phyloP scores from a whole-genome alignment of 192 early-diverging fungal genomes.

The Backusella macrospora region DNA sequence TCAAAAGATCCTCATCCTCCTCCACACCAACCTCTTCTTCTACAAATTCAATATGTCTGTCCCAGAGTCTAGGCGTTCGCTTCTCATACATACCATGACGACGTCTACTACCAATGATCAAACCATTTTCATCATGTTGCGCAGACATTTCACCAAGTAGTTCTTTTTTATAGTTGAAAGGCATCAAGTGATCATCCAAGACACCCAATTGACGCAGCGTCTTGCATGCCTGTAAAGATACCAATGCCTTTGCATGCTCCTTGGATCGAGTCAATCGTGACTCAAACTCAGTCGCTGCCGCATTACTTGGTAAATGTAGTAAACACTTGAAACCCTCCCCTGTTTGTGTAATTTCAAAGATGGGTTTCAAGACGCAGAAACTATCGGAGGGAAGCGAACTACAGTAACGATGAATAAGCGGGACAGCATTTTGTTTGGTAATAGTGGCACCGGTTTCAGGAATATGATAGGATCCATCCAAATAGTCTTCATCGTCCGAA shows the following conservation, averaged over 20 bases:
- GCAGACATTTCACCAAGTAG: constrained; percentile 32
- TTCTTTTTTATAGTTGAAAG: constrained; percentile 41
- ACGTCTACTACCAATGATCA: constrained; percentile 37
- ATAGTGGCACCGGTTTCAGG: constrained; percentile 68
- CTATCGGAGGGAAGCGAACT: constrained; percentile 66
- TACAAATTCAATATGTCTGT: constrained; percentile 1
- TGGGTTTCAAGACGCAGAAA: constrained; percentile 56
- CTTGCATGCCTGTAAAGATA: constrained; percentile 72
- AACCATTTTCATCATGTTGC: constrained; percentile 30
- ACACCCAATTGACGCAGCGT: constrained; percentile 66
- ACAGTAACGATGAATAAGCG: constrained; percentile 74
- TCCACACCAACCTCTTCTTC: constrained; percentile 15
- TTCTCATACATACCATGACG: constrained; percentile 34
- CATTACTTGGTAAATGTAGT: constrained; percentile 63
- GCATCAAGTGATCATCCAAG: constrained; percentile 76
- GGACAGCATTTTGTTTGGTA: constrained; percentile 68
- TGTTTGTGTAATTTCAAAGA: constrained; percentile 46
- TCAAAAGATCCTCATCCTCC: constrained; percentile 18
- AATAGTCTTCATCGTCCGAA: constrained; percentile 46
- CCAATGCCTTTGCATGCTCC: constrained; percentile 65
- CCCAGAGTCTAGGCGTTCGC: constrained; percentile 47
- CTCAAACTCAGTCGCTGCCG: constrained; percentile 54
- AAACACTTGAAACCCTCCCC: constrained; percentile 49
- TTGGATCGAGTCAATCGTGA: constrained; percentile 61
- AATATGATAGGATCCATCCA: constrained; percentile 59